Conservation (phyloP, 331 rosid species). For the Rhamnella rubrinervis region DNA sequence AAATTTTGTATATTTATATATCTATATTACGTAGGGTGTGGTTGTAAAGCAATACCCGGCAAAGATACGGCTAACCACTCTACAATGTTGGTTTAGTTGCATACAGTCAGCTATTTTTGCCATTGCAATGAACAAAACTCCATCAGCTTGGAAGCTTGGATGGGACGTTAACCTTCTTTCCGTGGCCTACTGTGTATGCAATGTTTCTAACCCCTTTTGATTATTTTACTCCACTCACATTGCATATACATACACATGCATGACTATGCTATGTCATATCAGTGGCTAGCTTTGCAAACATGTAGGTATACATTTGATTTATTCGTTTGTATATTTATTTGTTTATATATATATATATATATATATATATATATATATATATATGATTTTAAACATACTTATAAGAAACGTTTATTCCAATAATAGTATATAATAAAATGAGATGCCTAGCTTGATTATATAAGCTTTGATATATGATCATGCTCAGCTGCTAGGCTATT, state of each 20-base stretch:
- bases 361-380: too few relatives aligned
- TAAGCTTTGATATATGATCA: too few relatives aligned
- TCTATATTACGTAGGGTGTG: conserved; percentile 40
- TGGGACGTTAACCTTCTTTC: conserved; percentile 87
- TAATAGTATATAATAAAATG: too few relatives aligned
- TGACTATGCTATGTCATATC: too few relatives aligned
- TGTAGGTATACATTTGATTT: too few relatives aligned
- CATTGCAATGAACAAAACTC: conserved; percentile 57
- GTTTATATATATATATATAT: too few relatives aligned
- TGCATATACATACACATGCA: not conserved
- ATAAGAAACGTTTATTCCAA: too few relatives aligned
- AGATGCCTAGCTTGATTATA: too few relatives aligned
- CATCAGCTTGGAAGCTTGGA: conserved; percentile 83
- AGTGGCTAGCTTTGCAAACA: too few relatives aligned
- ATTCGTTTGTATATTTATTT: too few relatives aligned
- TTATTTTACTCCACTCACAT: not conserved
- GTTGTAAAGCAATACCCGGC: conserved; percentile 77
- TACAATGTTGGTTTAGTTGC: conserved; percentile 75
- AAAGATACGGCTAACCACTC: conserved; percentile 65
- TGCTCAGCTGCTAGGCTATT: too few relatives aligned
- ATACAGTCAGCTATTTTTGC: conserved; percentile 63
- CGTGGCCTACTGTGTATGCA: conserved; percentile 75
- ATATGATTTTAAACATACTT: too few relatives aligned
- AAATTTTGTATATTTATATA: not conserved
- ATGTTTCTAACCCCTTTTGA: not conserved